Evolutionary conservation across 257 asterid genomes (phyloP), one percentile per base, ranked within the genome.

Genomic region (Anisodus tanguticus): DNA sequence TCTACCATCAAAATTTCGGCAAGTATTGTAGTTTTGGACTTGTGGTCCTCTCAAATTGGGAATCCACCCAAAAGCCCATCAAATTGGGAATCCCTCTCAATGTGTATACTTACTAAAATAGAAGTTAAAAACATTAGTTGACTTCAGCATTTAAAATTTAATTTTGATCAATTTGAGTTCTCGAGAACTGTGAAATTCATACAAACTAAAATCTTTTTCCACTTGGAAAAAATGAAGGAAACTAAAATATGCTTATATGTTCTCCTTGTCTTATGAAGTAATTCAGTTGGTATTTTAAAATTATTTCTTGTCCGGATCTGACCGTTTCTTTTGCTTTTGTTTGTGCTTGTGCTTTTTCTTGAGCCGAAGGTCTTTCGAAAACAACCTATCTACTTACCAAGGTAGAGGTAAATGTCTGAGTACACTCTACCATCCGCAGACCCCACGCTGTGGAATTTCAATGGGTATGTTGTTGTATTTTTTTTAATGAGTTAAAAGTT

Each of bases 1-100:
- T 51, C n/a, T 12, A 26, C 5, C 22, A 26, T 8, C 35, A 49
- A 2, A 17, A 11, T 17, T 49, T 74, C 1, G 7, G 22, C 63
- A 76, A 26, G 26, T 74, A 8, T 22, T 74, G 60, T 26, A 13
- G 8, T 53, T 53, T 26, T 76, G 64, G 57, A 13, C 64, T 12
- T 53, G 81, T 76, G 64, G 81, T 53, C 81, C 81, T 76, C 63
- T 76, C 9, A 0, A 76, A 76, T 76, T 51, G 47, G 63, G 45
- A 51, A 31, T 51, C 64, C 45, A 76, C 13, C 43, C 60, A 76
- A 76, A 49, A 22, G 81, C 22, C n/a, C 10, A 11, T 10, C 10
- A 5, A 26, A 47, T n/a, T 10, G 17, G n/a, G n/a, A n/a, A n/a
- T n/a, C n/a, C n/a, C n/a, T n/a, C n/a, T n/a, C n/a, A n/a, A n/a